Evolutionary conservation across 176 grass and related monocot species (phyloP), one percentile per base, ranked within the genome.

Genomic region (Eleusine coracana): DNA sequence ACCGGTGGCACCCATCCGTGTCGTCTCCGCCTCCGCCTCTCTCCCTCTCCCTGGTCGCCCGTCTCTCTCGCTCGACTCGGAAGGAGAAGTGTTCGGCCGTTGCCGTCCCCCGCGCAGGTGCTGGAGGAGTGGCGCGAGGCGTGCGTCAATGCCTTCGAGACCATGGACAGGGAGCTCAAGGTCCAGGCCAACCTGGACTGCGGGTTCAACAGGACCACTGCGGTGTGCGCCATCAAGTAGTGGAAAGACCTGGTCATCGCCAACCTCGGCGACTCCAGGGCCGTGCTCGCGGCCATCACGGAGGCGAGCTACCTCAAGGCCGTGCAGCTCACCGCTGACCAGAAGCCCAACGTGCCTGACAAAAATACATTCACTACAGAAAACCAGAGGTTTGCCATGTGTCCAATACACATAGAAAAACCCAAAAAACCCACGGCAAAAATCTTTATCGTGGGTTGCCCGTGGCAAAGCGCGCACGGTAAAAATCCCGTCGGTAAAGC

Each of bases 261-360:
- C 10, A 99, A 99, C 87, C 70, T 96, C 48, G 97, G 97, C 13
- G 97, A 99, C 71, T 99, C 97, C 2, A 80, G 97, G 20, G 97
- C 97, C 56, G 82, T 99, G 36, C 83, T 96, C 1, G 97, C 88
- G 7, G 87, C 89, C 15, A 72, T 92, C 61, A 94, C 91, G 5
- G 88, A 84, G 5, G 16, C 90, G 0, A 87, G 93, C 0, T 78
- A 72, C 70, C 77, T 94, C 5, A 76, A 80, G 75, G 97, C 97
- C 56, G 87, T 93, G 10, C 97, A 92, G 80, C 87, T 99, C 16
- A 99, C 97, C 34, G 81, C 76, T 21, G 97, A 99, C 78, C 86
- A 96, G 20, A 99, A 99, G 77, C 93, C 97, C 10, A 78, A 7
- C 48, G 29, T 96, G 8, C 89, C 89, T 14, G 46, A 86, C 87